Evolutionary conservation across 176 grass and related monocot species (phyloP).

Genomic region (Avena atlantica): DNA sequence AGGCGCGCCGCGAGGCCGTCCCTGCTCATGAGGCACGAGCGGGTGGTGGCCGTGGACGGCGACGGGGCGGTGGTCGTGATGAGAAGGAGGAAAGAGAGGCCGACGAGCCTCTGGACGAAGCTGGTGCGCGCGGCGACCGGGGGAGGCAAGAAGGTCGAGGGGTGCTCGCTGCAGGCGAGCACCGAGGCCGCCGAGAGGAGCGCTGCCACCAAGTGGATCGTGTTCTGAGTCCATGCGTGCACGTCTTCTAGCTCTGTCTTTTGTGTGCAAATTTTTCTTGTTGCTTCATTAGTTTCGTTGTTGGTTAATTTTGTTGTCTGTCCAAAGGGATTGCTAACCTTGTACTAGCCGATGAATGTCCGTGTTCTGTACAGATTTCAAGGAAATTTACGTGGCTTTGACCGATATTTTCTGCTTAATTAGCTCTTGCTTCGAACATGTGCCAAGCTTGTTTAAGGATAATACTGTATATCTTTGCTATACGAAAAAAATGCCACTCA

Average conservation of each 20-base stretch:
- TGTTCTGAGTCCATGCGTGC: slow-evolving; percentile 35
- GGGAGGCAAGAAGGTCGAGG: slow-evolving; percentile 45
- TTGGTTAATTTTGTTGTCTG: not conserved
- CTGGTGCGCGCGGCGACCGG: slow-evolving; percentile 54
- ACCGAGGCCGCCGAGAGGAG: slow-evolving; percentile 51
- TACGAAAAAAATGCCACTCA: not conserved
- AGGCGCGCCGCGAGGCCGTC: slow-evolving; percentile 46
- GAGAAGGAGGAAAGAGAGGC: slow-evolving; percentile 36
- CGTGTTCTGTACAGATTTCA: slow-evolving; percentile 19
- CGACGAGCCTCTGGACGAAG: slow-evolving; percentile 69
- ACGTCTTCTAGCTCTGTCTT: not conserved
- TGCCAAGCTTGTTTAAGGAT: not conserved
- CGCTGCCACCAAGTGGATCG: slow-evolving; percentile 66
- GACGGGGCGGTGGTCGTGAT: slow-evolving; percentile 41
- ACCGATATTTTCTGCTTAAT: not conserved
- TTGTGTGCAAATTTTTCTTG: not conserved
- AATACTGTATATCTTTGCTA: not conserved
- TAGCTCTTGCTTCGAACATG: not conserved
- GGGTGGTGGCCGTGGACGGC: slow-evolving; percentile 37
- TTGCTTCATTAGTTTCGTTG: slow-evolving; percentile 14
- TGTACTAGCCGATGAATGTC: not conserved
- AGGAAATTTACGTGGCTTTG: not conserved
- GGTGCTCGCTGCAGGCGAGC: slow-evolving; percentile 51
- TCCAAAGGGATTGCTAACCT: not conserved
- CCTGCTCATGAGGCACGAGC: slow-evolving; percentile 57